These are phyloP conservation scores for Penicillium paxilli DNA, from an alignment of 495 filamentous ascomycete genomes.

Conservation along the genomic window DNA sequence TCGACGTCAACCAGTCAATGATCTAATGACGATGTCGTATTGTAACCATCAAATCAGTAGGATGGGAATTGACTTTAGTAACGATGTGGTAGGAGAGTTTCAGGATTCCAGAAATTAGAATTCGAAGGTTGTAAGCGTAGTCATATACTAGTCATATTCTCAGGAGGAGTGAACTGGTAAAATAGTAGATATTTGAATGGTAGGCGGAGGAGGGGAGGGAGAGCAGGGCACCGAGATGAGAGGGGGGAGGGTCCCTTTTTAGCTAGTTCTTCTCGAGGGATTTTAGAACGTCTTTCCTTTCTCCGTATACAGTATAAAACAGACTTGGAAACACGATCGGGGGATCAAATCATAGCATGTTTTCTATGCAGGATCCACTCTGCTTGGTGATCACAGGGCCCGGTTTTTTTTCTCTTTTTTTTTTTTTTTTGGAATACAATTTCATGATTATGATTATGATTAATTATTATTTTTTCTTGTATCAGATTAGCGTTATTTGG, in stretches of 20 bases:
- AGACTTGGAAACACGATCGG: neutral
- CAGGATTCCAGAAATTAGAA: neutral
- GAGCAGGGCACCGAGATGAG: no score
- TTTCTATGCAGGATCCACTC: constrained; percentile 11
- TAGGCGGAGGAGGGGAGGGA: no score
- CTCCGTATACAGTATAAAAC: neutral
- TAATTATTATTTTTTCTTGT: constrained; percentile 4
- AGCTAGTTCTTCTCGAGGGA: constrained; percentile 2
- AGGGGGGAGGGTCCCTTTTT: constrained; percentile 6
- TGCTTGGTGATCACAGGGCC: constrained; percentile 17
- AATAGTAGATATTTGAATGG: no score
- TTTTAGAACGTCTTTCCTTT: no score
- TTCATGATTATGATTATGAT: no score
- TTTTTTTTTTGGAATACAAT: constrained; percentile 13
- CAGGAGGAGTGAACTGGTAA: neutral
- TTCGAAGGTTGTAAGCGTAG: constrained; percentile 1
- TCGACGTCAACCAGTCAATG: constrained; percentile 36
- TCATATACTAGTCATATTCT: constrained; percentile 24
- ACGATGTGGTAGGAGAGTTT: constrained; percentile 4
- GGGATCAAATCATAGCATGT: constrained; percentile 25
- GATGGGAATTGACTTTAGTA: constrained; percentile 18
- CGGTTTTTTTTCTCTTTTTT: constrained; percentile 10
- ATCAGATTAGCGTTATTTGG: constrained; percentile 3
- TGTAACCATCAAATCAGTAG: constrained; percentile 1
- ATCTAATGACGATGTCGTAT: constrained; percentile 30